Conservation (phyloP, 2,329 filamentous ascomycete species). For the Chlorencoelia australis region DNA sequence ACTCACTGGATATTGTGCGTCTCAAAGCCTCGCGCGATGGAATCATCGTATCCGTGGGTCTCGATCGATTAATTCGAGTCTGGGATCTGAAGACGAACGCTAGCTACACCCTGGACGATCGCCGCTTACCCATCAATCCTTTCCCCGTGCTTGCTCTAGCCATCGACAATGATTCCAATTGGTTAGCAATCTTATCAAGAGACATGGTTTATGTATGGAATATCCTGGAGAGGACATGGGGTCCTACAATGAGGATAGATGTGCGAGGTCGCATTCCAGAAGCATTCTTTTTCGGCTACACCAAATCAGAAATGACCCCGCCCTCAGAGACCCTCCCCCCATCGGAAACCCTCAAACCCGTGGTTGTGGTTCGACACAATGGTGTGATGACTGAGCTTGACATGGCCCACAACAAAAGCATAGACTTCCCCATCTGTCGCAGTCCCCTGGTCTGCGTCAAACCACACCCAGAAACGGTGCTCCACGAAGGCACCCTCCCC, state of each 20-base stretch:
- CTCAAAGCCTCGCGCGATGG: conserved; percentile 53
- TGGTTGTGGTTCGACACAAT: conserved; percentile 54
- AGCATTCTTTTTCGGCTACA: conserved; percentile 52
- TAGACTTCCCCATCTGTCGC: conserved; percentile 40
- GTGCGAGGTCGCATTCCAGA: conserved; percentile 48
- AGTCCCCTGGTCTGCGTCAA: conserved; percentile 35
- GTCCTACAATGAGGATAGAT: conserved; percentile 43
- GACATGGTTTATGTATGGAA: conserved; percentile 54
- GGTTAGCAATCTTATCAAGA: conserved; percentile 53
- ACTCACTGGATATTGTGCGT: conserved; percentile 59
- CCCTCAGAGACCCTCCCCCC: no score
- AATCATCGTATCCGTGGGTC: conserved; percentile 56
- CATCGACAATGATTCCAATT: conserved; percentile 53
- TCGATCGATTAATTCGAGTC: conserved; percentile 59
- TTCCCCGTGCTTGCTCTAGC: conserved; percentile 54
- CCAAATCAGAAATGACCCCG: conserved; percentile 25
- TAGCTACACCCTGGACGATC: conserved; percentile 31
- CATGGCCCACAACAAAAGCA: conserved; percentile 32
- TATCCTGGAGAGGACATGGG: conserved; percentile 45
- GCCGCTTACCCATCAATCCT: conserved; percentile 29
- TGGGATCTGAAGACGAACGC: conserved; percentile 45
- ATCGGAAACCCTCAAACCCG: conserved; percentile 36
- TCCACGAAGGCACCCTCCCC: conserved; percentile 5
- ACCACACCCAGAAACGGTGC: conserved; percentile 30
- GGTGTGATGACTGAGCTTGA: conserved; percentile 52